phyloP scores from a whole-genome alignment of 352 stramenopile species.

The Halophytophthora batemanensis region DNA sequence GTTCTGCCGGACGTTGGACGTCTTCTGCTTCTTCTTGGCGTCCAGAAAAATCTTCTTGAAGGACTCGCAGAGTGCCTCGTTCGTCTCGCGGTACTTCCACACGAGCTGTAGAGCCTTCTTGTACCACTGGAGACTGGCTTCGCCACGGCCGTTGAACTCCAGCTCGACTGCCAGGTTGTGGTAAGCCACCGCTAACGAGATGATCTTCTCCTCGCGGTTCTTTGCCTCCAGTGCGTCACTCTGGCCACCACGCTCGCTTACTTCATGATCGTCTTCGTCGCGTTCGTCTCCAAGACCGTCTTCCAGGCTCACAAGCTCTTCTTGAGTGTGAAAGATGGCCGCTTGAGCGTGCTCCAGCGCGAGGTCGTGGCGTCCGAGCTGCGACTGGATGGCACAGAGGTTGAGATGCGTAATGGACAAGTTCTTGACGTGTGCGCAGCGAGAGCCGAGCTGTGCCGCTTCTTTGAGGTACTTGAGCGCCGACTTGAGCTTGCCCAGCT shows the following conservation, averaged over 20 bases:
- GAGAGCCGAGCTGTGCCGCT: constrained; percentile 57
- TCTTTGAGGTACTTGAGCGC: constrained; percentile 75
- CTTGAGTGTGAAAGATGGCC: constrained; percentile 79
- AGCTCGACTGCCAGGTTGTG: constrained; percentile 79
- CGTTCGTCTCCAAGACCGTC: constrained; percentile 7
- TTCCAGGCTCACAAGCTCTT: constrained; percentile 68
- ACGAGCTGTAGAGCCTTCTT: constrained; percentile 77
- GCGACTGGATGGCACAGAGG: constrained; percentile 76
- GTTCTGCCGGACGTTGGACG: constrained; percentile 17
- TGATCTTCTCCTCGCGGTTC: constrained; percentile 68
- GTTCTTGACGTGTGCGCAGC: constrained; percentile 59
- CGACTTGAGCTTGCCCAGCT: constrained; percentile 67
- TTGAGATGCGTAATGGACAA: constrained; percentile 81
- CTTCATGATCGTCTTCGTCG: constrained; percentile 6
- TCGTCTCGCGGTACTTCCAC: constrained; percentile 57
- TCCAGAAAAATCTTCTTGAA: constrained; percentile 76
- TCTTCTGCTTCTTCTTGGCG: constrained; percentile 60
- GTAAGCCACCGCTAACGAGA: constrained; percentile 75
- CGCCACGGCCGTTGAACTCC: constrained; percentile 66
- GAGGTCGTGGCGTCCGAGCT: constrained; percentile 66
- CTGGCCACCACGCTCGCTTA: constrained; percentile 8
- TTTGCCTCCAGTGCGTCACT: constrained; percentile 49
- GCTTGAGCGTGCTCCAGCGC: constrained; percentile 73
- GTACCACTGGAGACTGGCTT: constrained; percentile 81
- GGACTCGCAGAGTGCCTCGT: constrained; percentile 54